A percentile compares a stretch with the other conserved stretches of the same genome.
These are phyloP conservation scores for Lepidium sativum DNA, from an alignment of 345 rosid genomes.

Conservation along the genomic window DNA sequence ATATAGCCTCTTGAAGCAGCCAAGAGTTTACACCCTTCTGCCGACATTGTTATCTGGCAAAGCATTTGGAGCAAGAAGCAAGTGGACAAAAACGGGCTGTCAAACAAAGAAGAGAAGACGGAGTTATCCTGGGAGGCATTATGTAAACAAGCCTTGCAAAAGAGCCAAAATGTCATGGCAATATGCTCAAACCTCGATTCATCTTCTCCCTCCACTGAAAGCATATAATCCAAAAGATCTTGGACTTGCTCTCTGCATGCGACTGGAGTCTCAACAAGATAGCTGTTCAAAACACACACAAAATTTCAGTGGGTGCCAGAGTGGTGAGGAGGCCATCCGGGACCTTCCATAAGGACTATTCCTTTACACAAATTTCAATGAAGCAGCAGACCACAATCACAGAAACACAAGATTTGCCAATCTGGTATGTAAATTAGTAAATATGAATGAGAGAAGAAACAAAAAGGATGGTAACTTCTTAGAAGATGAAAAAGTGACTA, in stretches of 20 bases:
- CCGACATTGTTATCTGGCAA: conserved; percentile 70
- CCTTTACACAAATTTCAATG: background rate
- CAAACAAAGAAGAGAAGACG: conserved; percentile 4
- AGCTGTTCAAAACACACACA: conserved; percentile 35
- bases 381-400: background rate
- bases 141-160: background rate
- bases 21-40: conserved; percentile 60
- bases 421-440: background rate
- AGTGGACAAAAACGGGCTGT: conserved; percentile 61
- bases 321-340: background rate
- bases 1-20: conserved; percentile 50
- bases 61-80: conserved; percentile 86
- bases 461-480: background rate
- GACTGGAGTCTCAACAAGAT: conserved; percentile 81
- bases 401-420: background rate
- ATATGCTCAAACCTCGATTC: conserved; percentile 56
- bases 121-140: conserved; percentile 19
- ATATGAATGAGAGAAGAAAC: background rate
- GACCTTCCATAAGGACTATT: background rate
- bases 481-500: background rate
- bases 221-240: conserved; percentile 68
- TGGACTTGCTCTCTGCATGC: conserved; percentile 68
- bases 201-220: conserved; percentile 76
- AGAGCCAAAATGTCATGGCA: background rate
- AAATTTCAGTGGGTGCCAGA: background rate